Evolutionary conservation across 2,329 filamentous ascomycete genomes (phyloP), one percentile per base, ranked within the genome.

Genomic region (Fusarium falciforme): DNA sequence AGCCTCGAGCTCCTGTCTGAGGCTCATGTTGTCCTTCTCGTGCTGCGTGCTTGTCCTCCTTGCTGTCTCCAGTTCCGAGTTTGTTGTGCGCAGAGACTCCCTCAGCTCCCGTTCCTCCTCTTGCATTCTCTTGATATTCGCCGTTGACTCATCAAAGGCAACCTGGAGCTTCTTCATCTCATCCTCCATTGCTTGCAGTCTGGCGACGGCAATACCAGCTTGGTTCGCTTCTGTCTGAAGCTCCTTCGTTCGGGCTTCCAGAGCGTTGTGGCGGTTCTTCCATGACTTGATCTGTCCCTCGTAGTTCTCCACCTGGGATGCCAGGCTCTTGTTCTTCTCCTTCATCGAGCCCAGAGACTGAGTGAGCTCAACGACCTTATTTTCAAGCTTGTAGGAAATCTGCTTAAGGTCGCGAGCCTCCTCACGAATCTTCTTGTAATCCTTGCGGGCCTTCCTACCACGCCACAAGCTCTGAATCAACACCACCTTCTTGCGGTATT

Each of bases 371-470:
- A 99, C 94, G 72, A 99, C 96, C 91, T 99, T 99, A 89, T 99
- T 98, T 84, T 99, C 96, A 78, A 99, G 87, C 87, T 98, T 98
- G 88, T 99, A 99, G 3, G 96, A 98, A 77, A 99, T 99, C 84
- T 98, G 96, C 88, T 98, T 98, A 82, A 99, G 90, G 86, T 99
- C 97, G 80, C 96, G 93, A 75, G 96, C 96, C 84, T 99, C 96
- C 84, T 98, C 95, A 76, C 96, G 94, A 71, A 97, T 86, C 77
- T 87, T 91, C 90, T 98, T 98, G 88, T 99, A 99, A 58, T 90
- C 92, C 76, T 89, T 90, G 75, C 96, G 91, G 64, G 96, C 96
- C 73, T 84, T 81, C 83, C 90, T 95, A 81, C 95, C 96, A 82
- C 96, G 92, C 94, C 94, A 98, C 81, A 98, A 84, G 83, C 92